Percentiles rank a stretch among this genome's conserved stretches.
Evolutionary conservation across 192 early-diverging fungal genomes (phyloP).

Genomic region (Endogone sp.): DNA sequence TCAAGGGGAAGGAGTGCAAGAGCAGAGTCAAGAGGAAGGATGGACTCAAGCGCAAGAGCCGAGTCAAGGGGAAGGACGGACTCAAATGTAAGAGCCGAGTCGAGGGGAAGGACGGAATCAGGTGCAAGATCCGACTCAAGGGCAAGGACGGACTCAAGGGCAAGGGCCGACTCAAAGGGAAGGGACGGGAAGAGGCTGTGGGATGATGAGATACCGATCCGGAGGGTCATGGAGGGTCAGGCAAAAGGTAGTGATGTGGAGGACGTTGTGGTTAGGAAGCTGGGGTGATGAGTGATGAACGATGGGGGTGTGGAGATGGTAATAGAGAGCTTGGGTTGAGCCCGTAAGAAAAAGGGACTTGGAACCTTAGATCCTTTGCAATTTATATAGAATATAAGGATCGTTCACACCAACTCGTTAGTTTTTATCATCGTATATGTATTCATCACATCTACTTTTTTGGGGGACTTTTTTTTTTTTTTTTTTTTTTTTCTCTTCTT

Average conservation of each 20-base stretch:
- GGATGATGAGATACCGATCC: not conserved
- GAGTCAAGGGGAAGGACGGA: not conserved
- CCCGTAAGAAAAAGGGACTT: too few species aligned
- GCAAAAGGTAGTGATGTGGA: not conserved
- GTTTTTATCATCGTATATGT: too few species aligned
- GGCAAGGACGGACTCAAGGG: not conserved
- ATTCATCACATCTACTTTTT: too few species aligned
- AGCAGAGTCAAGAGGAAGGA: too few species aligned
- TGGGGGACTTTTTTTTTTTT: too few species aligned
- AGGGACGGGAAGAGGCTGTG: slow-evolving; percentile 7
- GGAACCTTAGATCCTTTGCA: too few species aligned
- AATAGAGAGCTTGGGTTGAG: too few species aligned
- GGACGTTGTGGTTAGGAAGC: not conserved
- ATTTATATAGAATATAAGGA: too few species aligned
- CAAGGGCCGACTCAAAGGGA: not conserved
- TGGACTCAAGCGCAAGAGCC: not conserved
- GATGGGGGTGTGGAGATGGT: not conserved
- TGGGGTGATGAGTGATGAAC: not conserved
- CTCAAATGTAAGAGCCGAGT: not conserved
- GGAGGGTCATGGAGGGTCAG: not conserved
- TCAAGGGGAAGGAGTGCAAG: not conserved
- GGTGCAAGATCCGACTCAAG: not conserved
- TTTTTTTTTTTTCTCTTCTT: too few species aligned
- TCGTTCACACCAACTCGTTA: too few species aligned
- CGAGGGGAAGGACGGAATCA: not conserved